Conservation (phyloP, 2,329 filamentous ascomycete genomes). For the Dothistroma septosporum region DNA sequence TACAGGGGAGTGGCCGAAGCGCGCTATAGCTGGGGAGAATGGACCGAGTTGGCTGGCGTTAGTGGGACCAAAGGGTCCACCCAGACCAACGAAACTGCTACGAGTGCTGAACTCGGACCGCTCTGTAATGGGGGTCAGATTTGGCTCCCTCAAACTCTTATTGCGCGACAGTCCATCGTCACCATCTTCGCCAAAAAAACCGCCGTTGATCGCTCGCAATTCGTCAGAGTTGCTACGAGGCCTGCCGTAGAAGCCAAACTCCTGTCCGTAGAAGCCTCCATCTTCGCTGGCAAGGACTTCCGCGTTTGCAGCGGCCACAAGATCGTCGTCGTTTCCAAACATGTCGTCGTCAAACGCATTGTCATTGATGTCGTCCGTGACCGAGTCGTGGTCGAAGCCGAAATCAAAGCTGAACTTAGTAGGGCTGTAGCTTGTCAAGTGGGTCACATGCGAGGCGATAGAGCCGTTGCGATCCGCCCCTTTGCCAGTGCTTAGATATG, state of each 20-base stretch:
- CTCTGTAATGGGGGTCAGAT: constrained; percentile 92
- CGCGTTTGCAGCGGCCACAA: constrained; percentile 92
- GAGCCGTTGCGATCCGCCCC: constrained; percentile 13
- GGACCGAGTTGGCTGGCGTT: constrained; percentile 61
- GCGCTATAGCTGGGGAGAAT: constrained; percentile 71
- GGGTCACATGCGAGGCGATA: constrained; percentile 14
- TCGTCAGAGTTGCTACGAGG: constrained; percentile 39
- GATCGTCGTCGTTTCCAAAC: constrained; percentile 65
- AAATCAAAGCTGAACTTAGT: constrained; percentile 36
- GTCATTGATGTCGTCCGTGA: constrained; percentile 58
- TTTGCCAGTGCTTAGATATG: constrained; percentile 5
- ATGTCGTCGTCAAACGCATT: constrained; percentile 42
- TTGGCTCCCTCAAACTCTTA: constrained; percentile 80
- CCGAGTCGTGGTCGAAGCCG: constrained; percentile 42
- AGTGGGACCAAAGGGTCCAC: constrained; percentile 43
- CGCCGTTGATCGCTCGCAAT: constrained; percentile 67
- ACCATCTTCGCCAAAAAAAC: constrained; percentile 79
- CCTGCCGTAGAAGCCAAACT: constrained; percentile 89
- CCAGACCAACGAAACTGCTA: constrained; percentile 70
- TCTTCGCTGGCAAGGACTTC: constrained; percentile 87
- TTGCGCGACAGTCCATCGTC: constrained; percentile 59
- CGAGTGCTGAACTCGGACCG: constrained; percentile 93
- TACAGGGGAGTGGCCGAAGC: constrained; percentile 39
- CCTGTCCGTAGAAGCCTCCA: constrained; percentile 91
- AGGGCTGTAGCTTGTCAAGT: constrained; percentile 24